Conservation (phyloP, 2,329 filamentous ascomycete species). For the Aphanoascus verrucosus region DNA sequence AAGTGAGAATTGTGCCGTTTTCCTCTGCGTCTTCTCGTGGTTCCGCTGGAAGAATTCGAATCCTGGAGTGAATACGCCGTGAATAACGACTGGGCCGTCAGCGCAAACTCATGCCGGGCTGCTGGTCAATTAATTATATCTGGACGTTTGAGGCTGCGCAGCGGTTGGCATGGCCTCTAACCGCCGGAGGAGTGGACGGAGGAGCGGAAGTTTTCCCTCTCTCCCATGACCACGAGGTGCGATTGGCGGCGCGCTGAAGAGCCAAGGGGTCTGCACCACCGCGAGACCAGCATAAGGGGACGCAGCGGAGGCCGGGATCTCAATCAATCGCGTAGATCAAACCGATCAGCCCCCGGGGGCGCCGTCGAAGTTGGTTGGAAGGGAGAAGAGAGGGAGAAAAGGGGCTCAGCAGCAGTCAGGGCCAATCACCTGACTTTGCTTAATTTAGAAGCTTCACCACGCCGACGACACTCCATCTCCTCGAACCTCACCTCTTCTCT, state of each 20-base stretch:
- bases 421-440: not conserved
- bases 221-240: not conserved
- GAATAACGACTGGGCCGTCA: no score
- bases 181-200: not conserved
- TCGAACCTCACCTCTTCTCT: not conserved
- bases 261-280: not conserved
- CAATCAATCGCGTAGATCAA: not conserved
- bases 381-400: not conserved
- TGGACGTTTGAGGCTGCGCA: not conserved
- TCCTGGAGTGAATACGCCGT: no score
- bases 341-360: not conserved
- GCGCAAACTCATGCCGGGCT: not conserved
- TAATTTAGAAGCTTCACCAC: not conserved
- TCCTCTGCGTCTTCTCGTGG: not conserved
- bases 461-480: not conserved
- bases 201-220: not conserved
- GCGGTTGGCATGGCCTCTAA: not conserved
- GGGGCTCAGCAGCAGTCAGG: not conserved
- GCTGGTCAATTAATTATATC: not conserved
- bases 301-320: not conserved
- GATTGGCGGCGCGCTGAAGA: not conserved
- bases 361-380: not conserved
- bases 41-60: no score
- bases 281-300: not conserved
- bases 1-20: not conserved